Percentiles rank a stretch among this genome's conserved stretches.
These are phyloP conservation scores for Globisporangium splendens DNA, from an alignment of 352 stramenopile genomes.

Conservation along the genomic window DNA sequence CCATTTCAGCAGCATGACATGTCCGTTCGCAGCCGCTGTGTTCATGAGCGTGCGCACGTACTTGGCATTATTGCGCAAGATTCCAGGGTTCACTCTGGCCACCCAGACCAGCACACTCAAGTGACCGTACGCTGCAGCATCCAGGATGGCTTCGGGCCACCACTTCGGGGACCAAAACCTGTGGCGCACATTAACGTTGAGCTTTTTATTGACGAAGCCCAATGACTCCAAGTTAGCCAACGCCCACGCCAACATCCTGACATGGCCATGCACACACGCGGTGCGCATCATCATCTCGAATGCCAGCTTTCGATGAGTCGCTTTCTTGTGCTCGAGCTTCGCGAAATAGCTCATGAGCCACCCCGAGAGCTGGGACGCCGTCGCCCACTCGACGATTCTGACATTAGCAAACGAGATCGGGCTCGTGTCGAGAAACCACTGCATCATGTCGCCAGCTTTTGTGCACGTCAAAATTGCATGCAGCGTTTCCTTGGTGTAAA, in stretches of 20 bases:
- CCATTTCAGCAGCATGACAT: no score
- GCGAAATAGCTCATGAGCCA: constrained; percentile 21
- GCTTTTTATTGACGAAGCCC: no score
- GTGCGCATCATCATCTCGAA: constrained; percentile 30
- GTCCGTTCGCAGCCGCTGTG: constrained; percentile 4
- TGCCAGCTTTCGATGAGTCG: not conserved
- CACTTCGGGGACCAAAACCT: not conserved
- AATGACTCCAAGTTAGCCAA: constrained; percentile 4
- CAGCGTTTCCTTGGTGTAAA: constrained; percentile 30
- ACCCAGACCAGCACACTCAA: constrained; percentile 22
- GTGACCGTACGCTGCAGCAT: constrained; percentile 22
- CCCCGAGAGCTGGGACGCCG: constrained; percentile 23
- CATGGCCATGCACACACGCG: constrained; percentile 23
- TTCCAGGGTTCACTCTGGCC: constrained; percentile 15
- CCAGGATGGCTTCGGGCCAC: constrained; percentile 2
- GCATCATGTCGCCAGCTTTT: constrained; percentile 24
- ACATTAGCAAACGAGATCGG: constrained; percentile 15
- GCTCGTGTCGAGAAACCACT: constrained; percentile 28
- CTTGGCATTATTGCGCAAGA: no score
- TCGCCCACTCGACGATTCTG: constrained; percentile 26
- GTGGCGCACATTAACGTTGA: no score
- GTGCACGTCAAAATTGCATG: constrained; percentile 28
- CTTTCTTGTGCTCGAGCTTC: constrained; percentile 4
- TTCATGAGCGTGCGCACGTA: constrained; percentile 19
- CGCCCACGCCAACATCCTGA: constrained; percentile 36